Evolutionary conservation across 176 grass and related monocot genomes (phyloP), one percentile per base, ranked within the genome.

Genomic region (Musa troglodytarum): DNA sequence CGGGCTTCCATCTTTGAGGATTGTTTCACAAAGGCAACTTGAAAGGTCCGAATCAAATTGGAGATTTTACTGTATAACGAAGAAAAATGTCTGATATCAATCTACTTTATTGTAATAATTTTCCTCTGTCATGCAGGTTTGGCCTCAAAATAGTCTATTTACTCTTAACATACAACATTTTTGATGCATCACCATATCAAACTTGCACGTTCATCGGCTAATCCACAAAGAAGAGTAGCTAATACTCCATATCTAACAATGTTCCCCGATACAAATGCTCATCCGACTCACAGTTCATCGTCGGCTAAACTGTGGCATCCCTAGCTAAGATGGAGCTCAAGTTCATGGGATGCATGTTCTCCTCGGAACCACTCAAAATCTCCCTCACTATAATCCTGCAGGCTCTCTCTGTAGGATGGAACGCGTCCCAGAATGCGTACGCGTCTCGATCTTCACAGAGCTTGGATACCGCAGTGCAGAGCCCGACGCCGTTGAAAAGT

Each of bases 241-340:
- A 43, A 43, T 43, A 43, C 34, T 43, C 34, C 34, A 43, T 43
- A 43, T 43, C 34, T 43, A 43, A 43, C 4, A 43, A 6, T 43
- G 34, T 43, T 43, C 34, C 34, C 34, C 0, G 34, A 43, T n/a
- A n/a, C 57, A 61, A 43, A 43, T 43, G 57, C 19, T 61, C 6
- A 61, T n/a, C 17, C 17, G 1, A 57, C 13, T 4, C 55, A 57
- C 55, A 20, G 3, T 16, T 20, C 57, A 17, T 17, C n/a, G 57
- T 3, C 20, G 19, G 43, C 68, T 74, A 74, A 74, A 74, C 20
- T 25, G 1, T 52, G 1, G 58, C 77, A 83, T 92, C 90, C 86
- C 89, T 76, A 25, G 95, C 95, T 71, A 97, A 85, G 80, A 97
- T 83, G 75, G 94, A 87, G 90, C 94, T 97, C 81, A 97, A n/a